phyloP scores from a whole-genome alignment of 2,329 filamentous ascomycete genomes.

The Orbilia quercus region DNA sequence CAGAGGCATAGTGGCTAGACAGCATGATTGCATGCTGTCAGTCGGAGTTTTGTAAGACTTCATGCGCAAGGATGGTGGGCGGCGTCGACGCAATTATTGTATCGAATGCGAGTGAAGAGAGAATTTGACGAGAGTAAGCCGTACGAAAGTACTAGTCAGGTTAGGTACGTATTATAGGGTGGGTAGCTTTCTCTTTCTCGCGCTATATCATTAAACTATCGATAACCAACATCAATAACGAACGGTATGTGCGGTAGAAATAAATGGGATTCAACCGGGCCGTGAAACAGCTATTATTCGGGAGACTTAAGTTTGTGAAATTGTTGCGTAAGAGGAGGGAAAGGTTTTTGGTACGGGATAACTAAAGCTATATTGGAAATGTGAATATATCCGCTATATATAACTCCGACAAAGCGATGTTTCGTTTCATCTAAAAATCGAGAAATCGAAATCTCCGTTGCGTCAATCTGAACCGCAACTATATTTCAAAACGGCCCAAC shows the following conservation, averaged over 20 bases:
- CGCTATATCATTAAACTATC: no score
- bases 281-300: constrained; percentile 10
- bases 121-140: no score
- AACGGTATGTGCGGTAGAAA: no score
- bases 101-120: no score
- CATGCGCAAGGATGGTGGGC: constrained; percentile 6
- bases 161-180: no score
- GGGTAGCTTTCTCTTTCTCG: no score
- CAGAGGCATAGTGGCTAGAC: no score
- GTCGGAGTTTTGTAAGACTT: not conserved
- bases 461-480: not conserved
- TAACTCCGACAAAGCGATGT: constrained; percentile 42
- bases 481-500: not conserved
- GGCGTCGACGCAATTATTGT: not conserved
- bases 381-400: constrained; percentile 29
- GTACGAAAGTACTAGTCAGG: no score
- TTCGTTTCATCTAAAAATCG: constrained; percentile 45
- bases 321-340: constrained; percentile 29
- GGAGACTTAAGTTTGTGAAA: constrained; percentile 4
- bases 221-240: no score
- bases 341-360: constrained; percentile 17
- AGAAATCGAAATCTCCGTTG: constrained; percentile 19
- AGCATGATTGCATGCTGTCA: not conserved
- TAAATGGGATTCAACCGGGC: not conserved
- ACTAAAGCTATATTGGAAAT: constrained; percentile 6